Conservation (phyloP, 1,284 basidiomycete species). For the Stygiomarasmius scandens region DNA sequence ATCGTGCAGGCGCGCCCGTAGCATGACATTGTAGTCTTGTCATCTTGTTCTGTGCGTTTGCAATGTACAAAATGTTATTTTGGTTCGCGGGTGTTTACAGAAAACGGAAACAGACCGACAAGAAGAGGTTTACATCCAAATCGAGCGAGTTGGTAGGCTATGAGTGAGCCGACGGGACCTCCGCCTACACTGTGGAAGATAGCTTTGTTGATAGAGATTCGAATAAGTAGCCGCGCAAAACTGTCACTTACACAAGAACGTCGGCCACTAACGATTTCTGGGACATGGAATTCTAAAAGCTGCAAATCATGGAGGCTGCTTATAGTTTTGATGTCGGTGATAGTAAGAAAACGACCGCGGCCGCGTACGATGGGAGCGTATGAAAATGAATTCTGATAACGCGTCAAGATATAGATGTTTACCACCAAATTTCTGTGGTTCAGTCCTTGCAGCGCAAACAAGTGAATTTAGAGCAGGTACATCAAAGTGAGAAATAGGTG, state of each 20-base stretch:
- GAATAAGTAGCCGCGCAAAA: neutral
- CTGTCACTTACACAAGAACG: neutral
- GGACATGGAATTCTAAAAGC: too few species aligned
- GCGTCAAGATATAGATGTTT: too few species aligned
- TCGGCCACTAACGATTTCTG: neutral
- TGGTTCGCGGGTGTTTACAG: too few species aligned
- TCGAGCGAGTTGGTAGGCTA: slow-evolving; percentile 27
- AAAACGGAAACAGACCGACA: slow-evolving; percentile 17
- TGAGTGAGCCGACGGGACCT: slow-evolving; percentile 25
- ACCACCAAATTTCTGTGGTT: too few species aligned
- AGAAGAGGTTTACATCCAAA: slow-evolving; percentile 26
- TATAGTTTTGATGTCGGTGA: too few species aligned
- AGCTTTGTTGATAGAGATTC: neutral
- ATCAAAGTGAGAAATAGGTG: too few species aligned
- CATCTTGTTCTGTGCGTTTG: slow-evolving; percentile 22
- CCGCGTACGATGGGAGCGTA: neutral
- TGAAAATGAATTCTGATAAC: too few species aligned
- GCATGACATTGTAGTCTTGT: slow-evolving; percentile 22
- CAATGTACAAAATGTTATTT: too few species aligned
- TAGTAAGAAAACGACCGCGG: neutral
- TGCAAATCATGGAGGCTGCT: too few species aligned
- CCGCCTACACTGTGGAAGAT: slow-evolving; percentile 27
- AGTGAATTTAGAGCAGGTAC: too few species aligned
- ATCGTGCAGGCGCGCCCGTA: slow-evolving; percentile 27
- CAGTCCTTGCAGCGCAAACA: too few species aligned